Evolutionary conservation across 768 basidiomycete species (phyloP).

Genomic region (Lyophyllum semitale): DNA sequence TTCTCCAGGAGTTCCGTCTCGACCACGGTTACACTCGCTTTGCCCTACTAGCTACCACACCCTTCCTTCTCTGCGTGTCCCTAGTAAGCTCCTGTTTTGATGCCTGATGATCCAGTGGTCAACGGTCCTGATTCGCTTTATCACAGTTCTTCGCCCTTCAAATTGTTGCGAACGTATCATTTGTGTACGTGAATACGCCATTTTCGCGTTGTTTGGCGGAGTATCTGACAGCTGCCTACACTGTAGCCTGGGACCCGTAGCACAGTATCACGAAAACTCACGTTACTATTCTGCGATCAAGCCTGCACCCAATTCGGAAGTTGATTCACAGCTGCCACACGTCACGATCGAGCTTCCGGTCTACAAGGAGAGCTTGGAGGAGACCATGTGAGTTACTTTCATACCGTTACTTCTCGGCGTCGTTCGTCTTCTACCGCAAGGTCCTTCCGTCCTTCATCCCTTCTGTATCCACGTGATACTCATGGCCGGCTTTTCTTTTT

Average conservation of each 20-base stretch:
- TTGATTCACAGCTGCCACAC: slow-evolving; percentile 70
- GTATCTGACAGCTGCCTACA: slow-evolving; percentile 1
- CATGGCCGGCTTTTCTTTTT: neutral
- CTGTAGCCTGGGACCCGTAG: slow-evolving; percentile 83
- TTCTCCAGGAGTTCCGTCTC: slow-evolving; percentile 67
- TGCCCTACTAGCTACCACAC: slow-evolving; percentile 61
- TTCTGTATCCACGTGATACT: neutral
- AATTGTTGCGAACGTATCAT: slow-evolving; percentile 63
- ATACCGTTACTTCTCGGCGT: neutral
- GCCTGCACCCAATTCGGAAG: slow-evolving; percentile 60
- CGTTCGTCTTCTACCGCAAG: neutral
- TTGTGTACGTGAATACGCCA: slow-evolving; percentile 48
- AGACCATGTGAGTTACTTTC: slow-evolving; percentile 66
- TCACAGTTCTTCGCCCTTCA: slow-evolving; percentile 76
- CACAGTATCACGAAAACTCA: slow-evolving; percentile 85
- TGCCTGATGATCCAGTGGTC: neutral
- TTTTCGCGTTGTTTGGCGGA: neutral
- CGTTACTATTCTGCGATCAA: slow-evolving; percentile 76
- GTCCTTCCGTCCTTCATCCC: neutral
- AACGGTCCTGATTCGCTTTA: neutral
- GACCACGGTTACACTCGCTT: slow-evolving; percentile 69
- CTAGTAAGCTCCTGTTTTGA: slow-evolving; percentile 46
- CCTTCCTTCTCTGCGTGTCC: slow-evolving; percentile 76
- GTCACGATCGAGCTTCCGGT: slow-evolving; percentile 84
- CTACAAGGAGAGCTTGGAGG: slow-evolving; percentile 82